Evolutionary conservation across 805 yeast genomes (phyloP).

Genomic region (Isabelozyma gotoi): DNA sequence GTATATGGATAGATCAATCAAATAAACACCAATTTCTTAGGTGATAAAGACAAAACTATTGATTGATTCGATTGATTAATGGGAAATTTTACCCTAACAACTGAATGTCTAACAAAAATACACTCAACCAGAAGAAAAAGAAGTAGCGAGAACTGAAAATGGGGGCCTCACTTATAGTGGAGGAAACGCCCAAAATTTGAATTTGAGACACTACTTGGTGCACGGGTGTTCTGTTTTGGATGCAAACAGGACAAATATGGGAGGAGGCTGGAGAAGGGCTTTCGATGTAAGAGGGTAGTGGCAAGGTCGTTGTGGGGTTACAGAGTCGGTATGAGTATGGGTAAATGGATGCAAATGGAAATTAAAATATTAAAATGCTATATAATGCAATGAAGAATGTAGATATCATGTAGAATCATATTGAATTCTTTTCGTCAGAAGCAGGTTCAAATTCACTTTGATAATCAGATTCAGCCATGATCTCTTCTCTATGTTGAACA

Average conservation of each 20-base stretch:
- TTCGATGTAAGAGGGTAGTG: too few relatives aligned
- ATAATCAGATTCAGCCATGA: too few relatives aligned
- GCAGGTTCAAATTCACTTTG: too few relatives aligned
- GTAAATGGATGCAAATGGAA: too few relatives aligned
- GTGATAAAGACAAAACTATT: not conserved
- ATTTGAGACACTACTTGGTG: not conserved
- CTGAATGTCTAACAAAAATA: not conserved
- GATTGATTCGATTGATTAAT: not conserved
- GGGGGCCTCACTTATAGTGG: not conserved
- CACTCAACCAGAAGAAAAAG: not conserved
- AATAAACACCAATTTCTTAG: not conserved
- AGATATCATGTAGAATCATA: too few relatives aligned
- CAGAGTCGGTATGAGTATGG: too few relatives aligned
- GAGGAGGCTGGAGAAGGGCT: too few relatives aligned
- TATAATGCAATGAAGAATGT: not conserved
- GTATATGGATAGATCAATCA: not conserved
- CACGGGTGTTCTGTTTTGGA: too few relatives aligned
- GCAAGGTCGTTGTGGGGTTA: too few relatives aligned
- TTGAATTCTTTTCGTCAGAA: too few relatives aligned
- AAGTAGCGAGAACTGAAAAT: not conserved
- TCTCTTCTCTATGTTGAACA: constrained; percentile 6
- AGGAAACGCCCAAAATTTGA: not conserved
- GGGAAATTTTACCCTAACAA: not conserved
- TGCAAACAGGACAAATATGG: too few relatives aligned
- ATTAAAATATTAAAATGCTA: too few relatives aligned